phyloP scores from a whole-genome alignment of 2,329 filamentous ascomycete species.

The Aspergillus sp. region DNA sequence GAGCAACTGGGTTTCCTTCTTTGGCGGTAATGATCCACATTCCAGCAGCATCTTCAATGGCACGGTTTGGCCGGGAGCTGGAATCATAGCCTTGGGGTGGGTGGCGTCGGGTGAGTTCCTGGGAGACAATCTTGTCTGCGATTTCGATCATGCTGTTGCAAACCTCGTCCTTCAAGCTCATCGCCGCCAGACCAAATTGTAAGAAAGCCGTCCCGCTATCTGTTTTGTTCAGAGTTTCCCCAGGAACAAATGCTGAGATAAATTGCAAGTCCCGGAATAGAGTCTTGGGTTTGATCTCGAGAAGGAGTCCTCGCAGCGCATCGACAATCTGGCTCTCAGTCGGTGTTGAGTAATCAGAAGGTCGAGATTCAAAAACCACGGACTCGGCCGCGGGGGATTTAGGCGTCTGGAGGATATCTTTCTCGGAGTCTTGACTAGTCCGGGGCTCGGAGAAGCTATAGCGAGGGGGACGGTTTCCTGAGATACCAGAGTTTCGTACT shows the following conservation, averaged over 20 bases:
- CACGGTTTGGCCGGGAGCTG: conserved; percentile 23
- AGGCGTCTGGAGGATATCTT: conserved; percentile 15
- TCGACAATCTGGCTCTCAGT: conserved; percentile 60
- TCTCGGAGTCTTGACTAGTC: conserved; percentile 7
- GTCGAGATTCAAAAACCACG: conserved; percentile 25
- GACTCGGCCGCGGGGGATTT: conserved; percentile 24
- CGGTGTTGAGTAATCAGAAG: conserved; percentile 47
- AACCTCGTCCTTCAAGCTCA: conserved; percentile 83
- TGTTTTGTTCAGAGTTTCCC: conserved; percentile 53
- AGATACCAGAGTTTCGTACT: conserved; percentile 5
- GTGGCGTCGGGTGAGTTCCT: conserved; percentile 41
- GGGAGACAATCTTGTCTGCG: conserved; percentile 63
- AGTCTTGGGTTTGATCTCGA: conserved; percentile 68
- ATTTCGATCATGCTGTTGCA: conserved; percentile 79
- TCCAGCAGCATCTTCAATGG: conserved; percentile 68
- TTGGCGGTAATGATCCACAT: conserved; percentile 94
- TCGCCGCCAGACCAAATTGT: conserved; percentile 80
- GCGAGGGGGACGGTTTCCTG: conserved; percentile 15
- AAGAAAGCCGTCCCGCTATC: conserved; percentile 74
- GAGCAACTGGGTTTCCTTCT: conserved; percentile 81
- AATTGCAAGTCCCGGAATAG: conserved; percentile 77
- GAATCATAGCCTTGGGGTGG: conserved; percentile 25
- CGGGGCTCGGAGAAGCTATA: conserved; percentile 29
- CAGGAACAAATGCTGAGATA: conserved; percentile 58
- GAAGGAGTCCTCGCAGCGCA: conserved; percentile 63